These are phyloP conservation scores for Penicillium silybi DNA, from an alignment of 495 filamentous ascomycete genomes.

Conservation along the genomic window DNA sequence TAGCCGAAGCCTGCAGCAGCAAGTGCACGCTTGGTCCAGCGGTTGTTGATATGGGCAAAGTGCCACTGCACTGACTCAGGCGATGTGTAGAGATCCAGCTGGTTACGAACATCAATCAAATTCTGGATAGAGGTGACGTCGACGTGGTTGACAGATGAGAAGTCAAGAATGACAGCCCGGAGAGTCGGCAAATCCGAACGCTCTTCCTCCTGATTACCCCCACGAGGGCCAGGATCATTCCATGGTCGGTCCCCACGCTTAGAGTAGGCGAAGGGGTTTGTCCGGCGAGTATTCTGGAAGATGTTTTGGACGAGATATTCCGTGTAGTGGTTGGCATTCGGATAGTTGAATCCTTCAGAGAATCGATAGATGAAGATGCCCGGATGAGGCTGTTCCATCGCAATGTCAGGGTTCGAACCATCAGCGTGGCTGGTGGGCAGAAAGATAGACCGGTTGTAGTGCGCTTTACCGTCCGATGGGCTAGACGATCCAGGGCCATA, in stretches of 20 bases:
- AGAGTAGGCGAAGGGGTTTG: constrained; percentile 58
- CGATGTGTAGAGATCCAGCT: too few species aligned
- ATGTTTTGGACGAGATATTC: constrained; percentile 72
- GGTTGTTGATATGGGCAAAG: too few species aligned
- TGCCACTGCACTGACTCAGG: too few species aligned
- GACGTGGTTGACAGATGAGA: too few species aligned
- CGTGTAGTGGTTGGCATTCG: constrained; percentile 86
- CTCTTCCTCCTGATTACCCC: background rate
- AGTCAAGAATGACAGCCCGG: too few species aligned
- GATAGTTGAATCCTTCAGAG: constrained; percentile 93
- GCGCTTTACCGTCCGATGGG: constrained; percentile 25
- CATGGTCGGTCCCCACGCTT: constrained; percentile 83
- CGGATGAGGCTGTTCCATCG: constrained; percentile 74
- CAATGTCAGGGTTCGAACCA: constrained; percentile 83
- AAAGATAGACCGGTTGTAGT: constrained; percentile 81
- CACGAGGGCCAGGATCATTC: constrained; percentile 91
- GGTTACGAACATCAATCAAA: too few species aligned
- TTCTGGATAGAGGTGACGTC: too few species aligned
- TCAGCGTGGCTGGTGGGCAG: constrained; percentile 81
- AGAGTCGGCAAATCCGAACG: background rate
- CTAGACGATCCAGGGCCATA: constrained; percentile 44
- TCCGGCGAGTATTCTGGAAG: constrained; percentile 73
- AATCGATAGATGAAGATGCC: constrained; percentile 98
- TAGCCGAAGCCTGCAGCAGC: constrained; percentile 90
- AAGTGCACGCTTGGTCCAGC: too few species aligned